Percentiles rank a stretch among this genome's conserved stretches.
phyloP scores from a whole-genome alignment of 2,329 filamentous ascomycete genomes.

The Fusarium annulatum region DNA sequence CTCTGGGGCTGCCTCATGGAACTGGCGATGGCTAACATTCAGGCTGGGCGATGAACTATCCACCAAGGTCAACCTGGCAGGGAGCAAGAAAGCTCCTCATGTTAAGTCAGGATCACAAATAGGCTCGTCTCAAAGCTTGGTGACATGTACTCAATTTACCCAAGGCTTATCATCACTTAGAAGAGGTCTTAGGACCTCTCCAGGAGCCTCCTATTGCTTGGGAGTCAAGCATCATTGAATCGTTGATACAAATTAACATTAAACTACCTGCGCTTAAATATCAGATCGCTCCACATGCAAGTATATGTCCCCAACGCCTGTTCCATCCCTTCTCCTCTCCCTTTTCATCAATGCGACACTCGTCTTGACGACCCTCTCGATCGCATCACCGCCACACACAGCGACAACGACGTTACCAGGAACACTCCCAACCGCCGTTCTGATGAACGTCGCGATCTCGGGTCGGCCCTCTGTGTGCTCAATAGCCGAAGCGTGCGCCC shows the following conservation, averaged over 20 bases:
- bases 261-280: slow-evolving; percentile 11
- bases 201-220: neutral
- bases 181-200: neutral
- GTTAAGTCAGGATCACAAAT: too few species aligned
- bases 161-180: neutral
- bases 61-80: neutral
- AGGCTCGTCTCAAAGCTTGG: neutral
- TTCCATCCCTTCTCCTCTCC: slow-evolving; percentile 20
- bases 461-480: slow-evolving; percentile 40
- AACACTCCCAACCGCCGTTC: slow-evolving; percentile 20
- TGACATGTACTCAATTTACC: neutral
- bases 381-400: slow-evolving; percentile 37
- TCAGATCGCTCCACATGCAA: slow-evolving; percentile 41
- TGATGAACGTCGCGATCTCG: slow-evolving; percentile 38
- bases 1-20: neutral
- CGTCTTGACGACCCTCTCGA: slow-evolving; percentile 36
- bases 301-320: slow-evolving; percentile 24
- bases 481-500: slow-evolving; percentile 19
- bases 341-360: slow-evolving; percentile 26
- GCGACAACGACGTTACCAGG: slow-evolving; percentile 38
- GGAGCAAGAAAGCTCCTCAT: neutral
- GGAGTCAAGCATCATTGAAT: neutral
- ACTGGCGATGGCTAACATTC: neutral
- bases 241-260: neutral
- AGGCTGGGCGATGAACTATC: neutral